These are phyloP conservation scores for Pythium guiyangense DNA, from an alignment of 352 stramenopile genomes.

Conservation along the genomic window DNA sequence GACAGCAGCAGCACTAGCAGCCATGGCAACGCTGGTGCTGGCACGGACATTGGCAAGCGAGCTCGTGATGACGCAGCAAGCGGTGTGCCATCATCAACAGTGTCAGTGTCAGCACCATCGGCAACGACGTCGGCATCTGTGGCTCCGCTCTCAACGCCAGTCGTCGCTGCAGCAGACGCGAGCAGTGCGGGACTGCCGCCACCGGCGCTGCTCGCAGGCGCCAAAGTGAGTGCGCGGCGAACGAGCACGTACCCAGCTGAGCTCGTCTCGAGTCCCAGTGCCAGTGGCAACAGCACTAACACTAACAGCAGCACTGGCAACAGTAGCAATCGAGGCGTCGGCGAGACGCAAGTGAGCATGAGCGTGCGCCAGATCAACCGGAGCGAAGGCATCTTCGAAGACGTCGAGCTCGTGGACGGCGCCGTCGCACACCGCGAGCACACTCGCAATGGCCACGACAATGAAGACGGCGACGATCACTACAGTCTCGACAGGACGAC, in stretches of 20 bases:
- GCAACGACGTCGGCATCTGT: neutral
- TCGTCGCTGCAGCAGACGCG: neutral
- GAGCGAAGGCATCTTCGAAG: conserved; percentile 51
- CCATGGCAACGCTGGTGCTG: conserved; percentile 2
- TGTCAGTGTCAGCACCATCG: neutral
- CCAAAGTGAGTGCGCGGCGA: conserved; percentile 13
- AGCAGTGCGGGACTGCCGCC: neutral
- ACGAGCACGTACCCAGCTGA: too few relatives aligned
- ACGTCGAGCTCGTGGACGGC: conserved; percentile 13
- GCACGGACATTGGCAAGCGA: too few relatives aligned
- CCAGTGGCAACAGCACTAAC: conserved; percentile 1
- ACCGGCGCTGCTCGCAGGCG: neutral
- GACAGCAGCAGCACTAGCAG: too few relatives aligned
- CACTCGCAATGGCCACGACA: too few relatives aligned
- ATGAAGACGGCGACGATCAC: too few relatives aligned
- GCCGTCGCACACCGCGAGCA: too few relatives aligned
- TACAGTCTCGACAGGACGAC: too few relatives aligned
- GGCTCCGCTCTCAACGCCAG: neutral
- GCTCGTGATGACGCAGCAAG: too few relatives aligned
- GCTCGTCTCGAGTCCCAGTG: conserved; percentile 15
- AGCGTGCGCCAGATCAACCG: conserved; percentile 32
- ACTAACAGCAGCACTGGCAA: too few relatives aligned
- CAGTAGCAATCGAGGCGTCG: too few relatives aligned
- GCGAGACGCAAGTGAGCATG: conserved; percentile 31
- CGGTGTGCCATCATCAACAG: too few relatives aligned